Evolutionary conservation across 345 rosid species (phyloP).

Genomic region (Tarenaya hassleriana): DNA sequence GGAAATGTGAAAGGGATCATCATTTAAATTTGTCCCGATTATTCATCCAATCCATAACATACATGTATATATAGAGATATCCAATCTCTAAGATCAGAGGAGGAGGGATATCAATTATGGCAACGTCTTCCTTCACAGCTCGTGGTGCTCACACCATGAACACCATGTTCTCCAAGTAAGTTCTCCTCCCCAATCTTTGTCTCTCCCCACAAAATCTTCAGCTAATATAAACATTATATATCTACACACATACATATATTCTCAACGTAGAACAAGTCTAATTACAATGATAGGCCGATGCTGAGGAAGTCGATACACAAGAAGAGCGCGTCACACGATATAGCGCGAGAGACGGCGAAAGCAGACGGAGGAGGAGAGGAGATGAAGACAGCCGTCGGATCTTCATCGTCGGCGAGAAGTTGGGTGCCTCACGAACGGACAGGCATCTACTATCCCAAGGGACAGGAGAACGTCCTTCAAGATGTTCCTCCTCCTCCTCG

Average conservation of each 20-base stretch:
- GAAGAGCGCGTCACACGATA: constrained; percentile 28
- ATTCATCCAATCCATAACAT: no score
- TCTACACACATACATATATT: not conserved
- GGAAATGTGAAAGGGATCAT: constrained; percentile 20
- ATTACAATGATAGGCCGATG: constrained; percentile 31
- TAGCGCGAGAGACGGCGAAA: constrained; percentile 28
- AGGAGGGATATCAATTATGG: constrained; percentile 18
- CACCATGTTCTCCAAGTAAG: constrained; percentile 25
- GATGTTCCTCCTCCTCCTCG: constrained; percentile 35
- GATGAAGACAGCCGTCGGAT: no score
- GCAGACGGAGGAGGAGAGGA: constrained; percentile 24
- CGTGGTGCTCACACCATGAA: constrained; percentile 33
- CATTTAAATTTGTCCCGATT: constrained; percentile 6
- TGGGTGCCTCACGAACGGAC: constrained; percentile 36
- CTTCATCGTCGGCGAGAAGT: constrained; percentile 21
- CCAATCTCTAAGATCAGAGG: not conserved
- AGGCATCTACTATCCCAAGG: constrained; percentile 38
- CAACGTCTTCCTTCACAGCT: constrained; percentile 29
- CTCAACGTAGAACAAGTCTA: no score
- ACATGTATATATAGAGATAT: not conserved
- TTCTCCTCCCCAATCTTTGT: not conserved
- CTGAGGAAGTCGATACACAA: constrained; percentile 31
- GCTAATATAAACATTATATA: not conserved
- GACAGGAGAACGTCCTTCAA: constrained; percentile 33
- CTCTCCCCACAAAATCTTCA: not conserved